Base-by-base conservation (phyloP, 257 asterid genomes). In the Orobanche coerulescens region DNA sequence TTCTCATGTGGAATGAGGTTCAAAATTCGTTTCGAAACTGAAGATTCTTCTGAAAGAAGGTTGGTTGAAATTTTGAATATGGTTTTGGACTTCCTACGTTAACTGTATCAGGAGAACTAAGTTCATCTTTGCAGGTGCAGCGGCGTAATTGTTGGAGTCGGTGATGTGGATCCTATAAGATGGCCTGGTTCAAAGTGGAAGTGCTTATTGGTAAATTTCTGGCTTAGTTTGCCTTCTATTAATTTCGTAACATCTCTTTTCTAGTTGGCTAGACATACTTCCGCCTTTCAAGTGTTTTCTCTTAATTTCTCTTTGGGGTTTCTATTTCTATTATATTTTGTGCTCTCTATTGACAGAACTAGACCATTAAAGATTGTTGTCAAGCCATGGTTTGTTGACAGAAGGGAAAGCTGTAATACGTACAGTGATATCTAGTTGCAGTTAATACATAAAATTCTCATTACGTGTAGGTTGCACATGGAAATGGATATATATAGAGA, bases 101-200 rank as follows among this genome's bases (percentile, higher is more conserved):
- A 20, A 47, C 6, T 47, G 11, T 48, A 20, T 18, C 56, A 9
- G 51, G 67, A 25, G 28, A 61, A 49, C 43, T 59, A 69, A 70
- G 34, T 55, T 55, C 44, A 16, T 39, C 28, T 53, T 69, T 63
- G 72, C 85, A 78, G 94, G 88, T 80, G 73, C 77, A 82, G 92
- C 44, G 99, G 99, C 50, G 71, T 86, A 57, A 68, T 93, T 67
- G 73, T 87, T 13, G 94, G 99, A 53, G 72, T 77, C 12, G 75
- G 85, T 62, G 97, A 89, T 30, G 74, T 73, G 66, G 99, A 93
- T 73, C 94, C 95, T 36, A 80, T 71, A 55, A 77, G 94, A 67
- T 93, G 99, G 99, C 88, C 95, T 58, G 88, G 87, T 70, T 93
- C 99, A 13, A 93, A 82, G 73, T 93, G 99, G 99, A 86, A 84